A percentile compares a stretch with the other conserved stretches of the same genome.
Conservation (phyloP, 176 grass and related monocot genomes). For the Carex pumila region DNA sequence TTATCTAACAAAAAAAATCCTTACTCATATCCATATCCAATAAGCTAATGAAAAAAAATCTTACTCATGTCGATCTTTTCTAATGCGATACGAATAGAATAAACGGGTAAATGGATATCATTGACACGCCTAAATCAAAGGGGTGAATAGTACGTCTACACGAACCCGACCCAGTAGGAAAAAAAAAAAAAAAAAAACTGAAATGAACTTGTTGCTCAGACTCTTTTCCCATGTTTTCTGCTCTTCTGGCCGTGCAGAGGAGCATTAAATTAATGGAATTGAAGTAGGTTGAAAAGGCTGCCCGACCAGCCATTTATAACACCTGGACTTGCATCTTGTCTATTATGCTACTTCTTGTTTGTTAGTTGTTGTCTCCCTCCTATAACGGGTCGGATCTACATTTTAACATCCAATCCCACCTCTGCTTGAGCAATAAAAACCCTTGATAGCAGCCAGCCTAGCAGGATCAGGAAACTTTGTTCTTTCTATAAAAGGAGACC, state of each 20-base stretch:
- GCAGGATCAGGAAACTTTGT: background rate
- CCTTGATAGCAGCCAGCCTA: background rate
- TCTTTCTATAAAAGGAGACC: background rate
- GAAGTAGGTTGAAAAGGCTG: background rate
- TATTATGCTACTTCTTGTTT: background rate
- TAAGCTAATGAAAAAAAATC: no score
- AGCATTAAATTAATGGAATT: background rate
- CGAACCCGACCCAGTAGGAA: background rate
- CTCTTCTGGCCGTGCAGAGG: background rate
- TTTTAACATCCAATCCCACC: background rate
- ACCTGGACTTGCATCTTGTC: constrained; percentile 23
- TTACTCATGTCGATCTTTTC: no score
- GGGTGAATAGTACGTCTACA: background rate
- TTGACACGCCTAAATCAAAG: background rate
- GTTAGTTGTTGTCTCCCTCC: background rate
- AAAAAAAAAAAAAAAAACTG: background rate
- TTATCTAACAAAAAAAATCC: no score
- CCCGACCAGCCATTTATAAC: constrained; percentile 17
- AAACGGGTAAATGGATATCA: no score
- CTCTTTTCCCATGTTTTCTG: no score
- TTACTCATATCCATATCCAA: no score
- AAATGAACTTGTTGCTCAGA: no score
- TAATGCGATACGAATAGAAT: no score
- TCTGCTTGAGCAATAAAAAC: background rate
- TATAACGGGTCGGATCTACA: constrained; percentile 5